Base-by-base conservation (phyloP, 208 protist species). In the Acanthamoeba rhysodes region DNA sequence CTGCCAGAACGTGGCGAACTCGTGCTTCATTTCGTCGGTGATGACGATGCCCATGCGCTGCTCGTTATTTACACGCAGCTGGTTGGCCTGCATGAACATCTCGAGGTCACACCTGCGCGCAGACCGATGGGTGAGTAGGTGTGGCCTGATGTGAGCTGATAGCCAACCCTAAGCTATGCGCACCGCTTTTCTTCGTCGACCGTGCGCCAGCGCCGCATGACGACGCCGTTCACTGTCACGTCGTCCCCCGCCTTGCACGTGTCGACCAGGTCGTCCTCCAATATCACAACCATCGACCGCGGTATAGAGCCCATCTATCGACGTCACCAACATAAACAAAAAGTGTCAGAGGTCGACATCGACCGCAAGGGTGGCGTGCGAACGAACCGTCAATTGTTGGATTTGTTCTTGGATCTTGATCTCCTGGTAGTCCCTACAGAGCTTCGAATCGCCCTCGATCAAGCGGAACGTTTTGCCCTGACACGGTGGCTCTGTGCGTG, bases 261-360 rank as follows among this genome's bases (percentile, higher is more conserved):
- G 96, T 99, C 99, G 95, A 99, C 99, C 24, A 99, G 96, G 96
- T 99, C 99, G 94, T 98, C 98, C 12, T 99, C 98, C 0, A 99
- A 98, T 22, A 99, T 98, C 45, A 99, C 98, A 78, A 99, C 99
- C 94, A 99, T 98, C 72, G 98, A 99, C 70, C 99, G 97, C 70
- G 99, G 99, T 32, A 99, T 97, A 22, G 99, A 98, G 32, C 99
- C 99, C 32, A 62, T 66, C 55, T 76, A 22, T 18, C 10, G 0
- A 34, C 4, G n/a, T 9, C 95, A 48, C 4, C 12, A 16, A 14
- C 5, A 18, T 74, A 74, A 74, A 41, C 37, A 41, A 32, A 32
- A 24, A 74, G 29, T 6, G 98, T 48, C 7, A 98, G 41, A 16
- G 98, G 94, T n/a, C 1, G 92, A 24, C 32, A 99, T 97, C 16